Evolutionary conservation across 2,329 filamentous ascomycete genomes (phyloP), one percentile per base, ranked within the genome.

Genomic region (Paraphaeosphaeria minitans): DNA sequence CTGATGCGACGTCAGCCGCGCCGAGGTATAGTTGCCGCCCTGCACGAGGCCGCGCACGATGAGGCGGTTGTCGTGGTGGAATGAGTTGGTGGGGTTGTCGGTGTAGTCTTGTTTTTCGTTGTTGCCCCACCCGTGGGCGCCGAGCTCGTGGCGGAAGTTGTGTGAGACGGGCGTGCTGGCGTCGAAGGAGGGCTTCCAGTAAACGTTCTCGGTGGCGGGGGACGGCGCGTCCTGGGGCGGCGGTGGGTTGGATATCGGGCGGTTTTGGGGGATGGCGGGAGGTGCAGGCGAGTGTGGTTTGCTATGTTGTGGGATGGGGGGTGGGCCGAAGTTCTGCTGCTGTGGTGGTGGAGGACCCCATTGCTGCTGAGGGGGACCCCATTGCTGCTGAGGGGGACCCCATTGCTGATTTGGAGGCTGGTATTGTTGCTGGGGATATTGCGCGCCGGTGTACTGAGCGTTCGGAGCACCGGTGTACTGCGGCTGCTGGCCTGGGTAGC

Each of bases 71-170:
- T 84, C 79, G 13, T 78, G 78, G 66, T 86, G 79, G 69, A 87
- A 87, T 22, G 81, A 81, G 66, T 87, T 87, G 4, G 76, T 67
- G 0, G 78, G 70, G 12, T 75, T 70, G 35, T 80, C 74, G 6
- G 82, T 83, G 69, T 87, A 87, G 74, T 84, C 82, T 72, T 87
- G 80, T 50, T 84, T 75, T 75, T 87, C 85, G 60, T 85, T 82
- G 67, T 87, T 87, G 22, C 85, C 85, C 85, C 85, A 87, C 39
- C 85, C 85, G 66, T 85, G 80, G n/a, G 79, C 80, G 29, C 85
- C 85, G 35, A 83, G 77, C 69, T 86, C 84, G 31, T 83, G 81
- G 4, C 83, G 75, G 76, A 86, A 87, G 61, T 86, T 81, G 3
- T 76, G 71, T 0, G 77, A 77, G 3, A 87, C 77, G 0, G 82